phyloP scores from a whole-genome alignment of 805 yeast species.

The Lipomyces yamanashiensis region DNA sequence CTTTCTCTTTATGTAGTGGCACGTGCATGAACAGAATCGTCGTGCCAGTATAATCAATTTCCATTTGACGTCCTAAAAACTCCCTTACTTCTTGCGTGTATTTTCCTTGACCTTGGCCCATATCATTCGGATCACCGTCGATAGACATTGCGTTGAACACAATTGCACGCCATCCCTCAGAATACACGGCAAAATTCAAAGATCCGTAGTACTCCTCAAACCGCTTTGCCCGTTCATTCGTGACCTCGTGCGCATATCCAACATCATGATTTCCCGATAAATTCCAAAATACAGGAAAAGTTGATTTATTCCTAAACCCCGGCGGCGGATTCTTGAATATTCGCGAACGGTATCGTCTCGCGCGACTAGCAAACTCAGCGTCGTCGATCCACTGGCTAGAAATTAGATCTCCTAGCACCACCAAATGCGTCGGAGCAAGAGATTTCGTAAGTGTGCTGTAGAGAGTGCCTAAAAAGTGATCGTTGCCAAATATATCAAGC shows the following conservation, averaged over 20 bases:
- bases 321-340: conserved; percentile 40
- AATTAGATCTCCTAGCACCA: conserved; percentile 90
- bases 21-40: conserved; percentile 86
- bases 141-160: conserved; percentile 80
- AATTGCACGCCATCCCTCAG: conserved; percentile 81
- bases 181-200: conserved; percentile 80
- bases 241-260: conserved; percentile 94
- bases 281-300: conserved; percentile 58
- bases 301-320: neutral
- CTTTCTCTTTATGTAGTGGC: conserved; percentile 81
- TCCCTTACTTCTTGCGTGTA: conserved; percentile 71
- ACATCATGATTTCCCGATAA: conserved; percentile 95
- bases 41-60: conserved; percentile 59
- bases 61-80: conserved; percentile 65
- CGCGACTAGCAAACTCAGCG: conserved; percentile 80
- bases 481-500: conserved; percentile 88
- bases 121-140: conserved; percentile 89
- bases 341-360: conserved; percentile 56
- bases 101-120: conserved; percentile 47
- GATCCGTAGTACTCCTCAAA: conserved; percentile 76
- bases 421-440: conserved; percentile 75
- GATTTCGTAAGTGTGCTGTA: conserved; percentile 66
- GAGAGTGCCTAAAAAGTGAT: conserved; percentile 84
- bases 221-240: conserved; percentile 86
- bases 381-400: conserved; percentile 95